These are phyloP conservation scores for Sanghuangporus baumii DNA, from an alignment of 1,284 basidiomycete species.

Conservation along the genomic window DNA sequence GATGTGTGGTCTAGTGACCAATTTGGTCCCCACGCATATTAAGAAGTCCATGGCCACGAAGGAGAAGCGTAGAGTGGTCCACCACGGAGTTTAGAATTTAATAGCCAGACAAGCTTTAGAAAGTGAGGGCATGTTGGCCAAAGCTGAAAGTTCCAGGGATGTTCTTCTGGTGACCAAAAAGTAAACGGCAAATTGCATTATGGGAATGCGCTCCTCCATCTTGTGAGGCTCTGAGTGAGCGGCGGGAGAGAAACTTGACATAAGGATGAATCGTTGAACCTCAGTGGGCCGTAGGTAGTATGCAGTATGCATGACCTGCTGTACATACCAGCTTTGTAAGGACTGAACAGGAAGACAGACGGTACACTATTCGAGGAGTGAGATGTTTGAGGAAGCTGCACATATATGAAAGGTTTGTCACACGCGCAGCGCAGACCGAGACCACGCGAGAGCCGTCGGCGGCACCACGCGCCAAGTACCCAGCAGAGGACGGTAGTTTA, in stretches of 20 bases:
- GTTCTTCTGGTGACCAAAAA: not conserved
- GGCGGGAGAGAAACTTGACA: not conserved
- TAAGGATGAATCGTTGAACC: conserved; percentile 5
- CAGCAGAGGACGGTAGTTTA: not conserved
- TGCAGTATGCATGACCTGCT: not conserved
- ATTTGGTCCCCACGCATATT: not conserved
- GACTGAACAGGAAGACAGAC: not conserved
- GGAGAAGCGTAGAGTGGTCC: not conserved
- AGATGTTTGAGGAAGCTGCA: not conserved
- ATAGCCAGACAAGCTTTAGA: not conserved
- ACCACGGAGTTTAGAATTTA: not conserved
- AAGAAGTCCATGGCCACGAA: not conserved
- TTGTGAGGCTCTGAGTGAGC: not conserved
- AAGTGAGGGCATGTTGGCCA: not conserved
- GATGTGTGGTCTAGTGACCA: not conserved
- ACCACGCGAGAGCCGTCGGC: not conserved
- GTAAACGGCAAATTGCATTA: not conserved
- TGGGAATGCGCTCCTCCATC: not conserved
- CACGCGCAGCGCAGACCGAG: not conserved
- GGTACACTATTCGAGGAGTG: not conserved
- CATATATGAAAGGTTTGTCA: not conserved
- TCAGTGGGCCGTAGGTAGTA: not conserved
- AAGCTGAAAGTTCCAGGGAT: not conserved
- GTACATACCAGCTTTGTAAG: not conserved
- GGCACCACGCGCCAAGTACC: not conserved